Evolutionary conservation across 768 basidiomycete genomes (phyloP).

Genomic region (Phanerochaete sordida): DNA sequence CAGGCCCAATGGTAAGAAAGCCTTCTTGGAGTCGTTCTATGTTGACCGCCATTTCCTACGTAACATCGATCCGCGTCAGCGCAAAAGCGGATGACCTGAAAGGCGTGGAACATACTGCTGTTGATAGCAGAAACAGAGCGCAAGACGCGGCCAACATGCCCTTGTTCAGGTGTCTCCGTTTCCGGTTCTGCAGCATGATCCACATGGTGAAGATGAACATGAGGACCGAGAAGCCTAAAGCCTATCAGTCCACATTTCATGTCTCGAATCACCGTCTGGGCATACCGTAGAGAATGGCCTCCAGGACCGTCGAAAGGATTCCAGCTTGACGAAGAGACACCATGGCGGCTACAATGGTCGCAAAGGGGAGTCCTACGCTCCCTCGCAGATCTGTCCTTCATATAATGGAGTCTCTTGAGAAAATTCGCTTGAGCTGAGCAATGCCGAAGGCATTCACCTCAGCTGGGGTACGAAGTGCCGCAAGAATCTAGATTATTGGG

Average conservation of each 20-base stretch:
- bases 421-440: neutral
- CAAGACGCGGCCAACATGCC: constrained; percentile 14
- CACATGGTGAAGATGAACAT: constrained; percentile 22
- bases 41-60: constrained; percentile 18
- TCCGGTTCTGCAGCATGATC: constrained; percentile 19
- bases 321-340: constrained; percentile 10
- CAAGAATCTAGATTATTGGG: neutral
- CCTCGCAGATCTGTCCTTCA: neutral
- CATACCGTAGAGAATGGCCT: constrained; percentile 21
- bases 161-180: constrained; percentile 15
- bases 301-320: constrained; percentile 18
- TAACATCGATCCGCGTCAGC: no score
- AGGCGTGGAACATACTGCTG: constrained; percentile 11
- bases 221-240: constrained; percentile 20
- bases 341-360: neutral
- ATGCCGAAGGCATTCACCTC: neutral
- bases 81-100: no score
- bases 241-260: neutral
- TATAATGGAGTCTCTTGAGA: neutral
- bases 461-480: neutral
- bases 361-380: neutral
- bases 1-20: constrained; percentile 11
- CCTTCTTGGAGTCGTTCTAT: constrained; percentile 12
- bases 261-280: no score
- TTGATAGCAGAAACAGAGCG: constrained; percentile 15